Conservation (phyloP, 371 early-diverging fungal genomes). For the Coemansia sp. region DNA sequence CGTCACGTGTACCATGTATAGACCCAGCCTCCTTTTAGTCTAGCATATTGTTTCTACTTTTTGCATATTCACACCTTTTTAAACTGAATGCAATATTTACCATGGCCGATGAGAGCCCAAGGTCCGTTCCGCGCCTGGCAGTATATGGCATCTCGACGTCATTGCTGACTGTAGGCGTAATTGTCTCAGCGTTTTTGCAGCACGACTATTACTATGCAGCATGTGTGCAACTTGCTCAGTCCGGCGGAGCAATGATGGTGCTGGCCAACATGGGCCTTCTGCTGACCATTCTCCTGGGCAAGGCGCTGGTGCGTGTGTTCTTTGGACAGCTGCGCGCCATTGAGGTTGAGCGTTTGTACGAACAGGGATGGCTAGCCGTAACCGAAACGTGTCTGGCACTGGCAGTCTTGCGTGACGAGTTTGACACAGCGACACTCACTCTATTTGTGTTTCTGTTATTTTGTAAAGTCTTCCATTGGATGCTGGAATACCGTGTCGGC, state of each 20-base stretch:
- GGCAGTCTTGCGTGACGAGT: conserved; percentile 94
- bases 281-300: conserved; percentile 72
- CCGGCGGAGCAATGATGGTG: conserved; percentile 85
- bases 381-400: conserved; percentile 94
- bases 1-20: no score
- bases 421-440: conserved; percentile 79
- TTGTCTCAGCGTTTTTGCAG: conserved; percentile 71
- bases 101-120: conserved; percentile 27
- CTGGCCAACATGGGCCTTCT: conserved; percentile 75
- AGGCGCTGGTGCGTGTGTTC: conserved; percentile 63
- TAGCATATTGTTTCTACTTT: no score
- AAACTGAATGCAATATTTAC: background rate
- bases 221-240: conserved; percentile 81
- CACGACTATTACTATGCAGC: conserved; percentile 85
- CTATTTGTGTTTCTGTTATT: conserved; percentile 81
- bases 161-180: conserved; percentile 66
- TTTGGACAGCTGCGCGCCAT: conserved; percentile 88
- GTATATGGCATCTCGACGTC: conserved; percentile 74
- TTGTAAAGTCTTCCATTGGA: conserved; percentile 94
- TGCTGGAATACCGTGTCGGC: conserved; percentile 86
- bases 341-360: conserved; percentile 89
- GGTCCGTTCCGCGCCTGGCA: conserved; percentile 59
- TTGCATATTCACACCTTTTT: background rate
- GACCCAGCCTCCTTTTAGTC: no score
- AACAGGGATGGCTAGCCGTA: conserved; percentile 93